These are phyloP conservation scores for Erysimum cheiranthoides DNA, from an alignment of 345 rosid species.

Conservation along the genomic window DNA sequence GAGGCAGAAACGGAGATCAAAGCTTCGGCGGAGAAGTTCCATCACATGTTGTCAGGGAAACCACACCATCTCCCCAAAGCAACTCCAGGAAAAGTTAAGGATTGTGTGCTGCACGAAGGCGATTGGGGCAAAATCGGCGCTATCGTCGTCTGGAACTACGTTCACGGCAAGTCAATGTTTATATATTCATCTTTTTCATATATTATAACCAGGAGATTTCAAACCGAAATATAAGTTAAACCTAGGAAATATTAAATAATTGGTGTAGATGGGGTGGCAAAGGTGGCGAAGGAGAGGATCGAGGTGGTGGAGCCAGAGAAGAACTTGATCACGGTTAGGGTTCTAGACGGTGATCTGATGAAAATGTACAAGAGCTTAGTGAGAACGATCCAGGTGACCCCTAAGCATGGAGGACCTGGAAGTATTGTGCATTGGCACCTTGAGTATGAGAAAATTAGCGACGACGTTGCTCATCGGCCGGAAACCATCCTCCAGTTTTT, in stretches of 20 bases:
- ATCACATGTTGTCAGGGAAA: background rate
- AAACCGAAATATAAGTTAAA: too few relatives aligned
- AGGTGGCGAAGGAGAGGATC: background rate
- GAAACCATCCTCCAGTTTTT: background rate
- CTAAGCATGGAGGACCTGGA: background rate
- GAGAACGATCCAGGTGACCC: background rate
- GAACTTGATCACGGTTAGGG: background rate
- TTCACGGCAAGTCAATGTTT: background rate
- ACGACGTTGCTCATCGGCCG: background rate
- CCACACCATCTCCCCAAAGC: background rate
- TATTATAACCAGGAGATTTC: too few relatives aligned
- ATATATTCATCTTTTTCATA: too few relatives aligned
- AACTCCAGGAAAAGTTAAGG: background rate
- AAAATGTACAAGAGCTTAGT: background rate
- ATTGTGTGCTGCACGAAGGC: background rate
- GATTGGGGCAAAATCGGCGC: background rate
- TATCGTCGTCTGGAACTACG: background rate
- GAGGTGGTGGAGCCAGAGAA: background rate
- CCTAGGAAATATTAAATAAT: background rate
- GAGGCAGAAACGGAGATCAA: background rate
- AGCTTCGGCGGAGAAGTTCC: background rate
- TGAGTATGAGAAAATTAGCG: background rate
- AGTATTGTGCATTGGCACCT: slow-evolving; percentile 6
- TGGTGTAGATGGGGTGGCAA: background rate
- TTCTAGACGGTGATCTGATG: background rate